Percentiles rank a stretch among this genome's conserved stretches.
phyloP scores from a whole-genome alignment of 2,329 filamentous ascomycete species.

The Fusarium multiceps region DNA sequence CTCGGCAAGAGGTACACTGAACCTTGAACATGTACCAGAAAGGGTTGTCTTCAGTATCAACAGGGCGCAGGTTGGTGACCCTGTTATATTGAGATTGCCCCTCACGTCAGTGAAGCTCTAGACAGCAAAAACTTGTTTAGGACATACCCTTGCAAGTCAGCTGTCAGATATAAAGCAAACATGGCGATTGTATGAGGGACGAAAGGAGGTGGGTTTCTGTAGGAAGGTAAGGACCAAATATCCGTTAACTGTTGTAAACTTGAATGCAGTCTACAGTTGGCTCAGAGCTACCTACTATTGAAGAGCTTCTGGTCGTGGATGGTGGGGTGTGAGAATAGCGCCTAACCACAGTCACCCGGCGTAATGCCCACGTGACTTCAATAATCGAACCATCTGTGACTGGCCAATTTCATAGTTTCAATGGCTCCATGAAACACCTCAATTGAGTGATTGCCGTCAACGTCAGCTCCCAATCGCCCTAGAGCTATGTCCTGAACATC shows the following conservation, averaged over 20 bases:
- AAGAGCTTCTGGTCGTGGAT: conserved; percentile 30
- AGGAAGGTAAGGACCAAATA: neutral
- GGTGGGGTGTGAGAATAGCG: conserved; percentile 45
- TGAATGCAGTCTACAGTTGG: conserved; percentile 23
- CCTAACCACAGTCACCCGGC: neutral
- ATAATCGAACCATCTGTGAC: conserved; percentile 45
- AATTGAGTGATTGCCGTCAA: conserved; percentile 35
- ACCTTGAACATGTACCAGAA: conserved; percentile 99
- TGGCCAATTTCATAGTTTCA: conserved; percentile 40
- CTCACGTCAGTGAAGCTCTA: conserved; percentile 35
- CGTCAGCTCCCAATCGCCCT: conserved; percentile 20
- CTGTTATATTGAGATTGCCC: conserved; percentile 59
- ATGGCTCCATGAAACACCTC: conserved; percentile 39
- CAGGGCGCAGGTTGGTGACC: conserved; percentile 88
- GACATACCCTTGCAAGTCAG: conserved; percentile 75
- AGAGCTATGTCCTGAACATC: conserved; percentile 41
- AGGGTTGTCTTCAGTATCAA: conserved; percentile 81
- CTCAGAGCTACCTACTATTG: conserved; percentile 23
- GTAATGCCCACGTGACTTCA: conserved; percentile 37
- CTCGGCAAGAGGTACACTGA: conserved; percentile 96
- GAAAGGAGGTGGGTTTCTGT: neutral
- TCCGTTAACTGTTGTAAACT: conserved; percentile 2
- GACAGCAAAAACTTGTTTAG: neutral
- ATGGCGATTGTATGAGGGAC: conserved; percentile 54
- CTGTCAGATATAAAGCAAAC: conserved; percentile 74